Evolutionary conservation across 306 rosid genomes (phyloP), one percentile per base, ranked within the genome.

Genomic region (Lagenaria siceraria): DNA sequence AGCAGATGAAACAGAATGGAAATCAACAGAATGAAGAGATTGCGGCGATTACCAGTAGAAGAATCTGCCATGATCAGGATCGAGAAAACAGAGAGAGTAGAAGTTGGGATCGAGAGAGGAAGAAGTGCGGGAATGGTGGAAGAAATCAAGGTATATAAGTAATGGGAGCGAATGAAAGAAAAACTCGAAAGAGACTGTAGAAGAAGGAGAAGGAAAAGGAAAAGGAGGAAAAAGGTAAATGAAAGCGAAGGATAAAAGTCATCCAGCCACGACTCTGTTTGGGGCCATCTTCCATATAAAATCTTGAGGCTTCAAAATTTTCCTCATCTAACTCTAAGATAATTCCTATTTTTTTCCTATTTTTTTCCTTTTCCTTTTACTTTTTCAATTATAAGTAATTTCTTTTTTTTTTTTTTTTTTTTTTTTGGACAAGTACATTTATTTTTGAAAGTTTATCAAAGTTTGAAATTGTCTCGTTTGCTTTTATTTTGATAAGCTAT

Each of bases 161-260:
- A n/a, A 8, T 33, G 21, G 15, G 27, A 64, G 29, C 29, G 48
- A 38, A 18, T 14, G 69, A 31, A 40, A 8, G 35, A 21, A 42
- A 80, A 35, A 31, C 19, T 66, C 3, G 22, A 38, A 76, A 72
- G 43, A 27, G 24, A 62, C 11, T 42, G 74, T 10, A 8, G 10
- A 71, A 48, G 31, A 36, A 33, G n/a, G 76, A 38, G 60, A 17
- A 53, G 49, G 31, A 52, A 54, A 10, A 60, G 15, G 21, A 9
- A 14, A 17, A 27, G 29, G 9, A 14, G 52, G 43, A 35, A 9
- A 3, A 65, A 54, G 54, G 81, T 36, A 75, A 1, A 7, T 7
- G 70, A 78, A 38, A 70, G 35, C 4, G 77, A 69, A 8, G 54
- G 78, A 49, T 71, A 80, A 33, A 49, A 24, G 65, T 59, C 11